A percentile compares a stretch with the other conserved stretches of the same genome.
Conservation (phyloP, 345 rosid genomes). For the Reutealis trisperma region DNA sequence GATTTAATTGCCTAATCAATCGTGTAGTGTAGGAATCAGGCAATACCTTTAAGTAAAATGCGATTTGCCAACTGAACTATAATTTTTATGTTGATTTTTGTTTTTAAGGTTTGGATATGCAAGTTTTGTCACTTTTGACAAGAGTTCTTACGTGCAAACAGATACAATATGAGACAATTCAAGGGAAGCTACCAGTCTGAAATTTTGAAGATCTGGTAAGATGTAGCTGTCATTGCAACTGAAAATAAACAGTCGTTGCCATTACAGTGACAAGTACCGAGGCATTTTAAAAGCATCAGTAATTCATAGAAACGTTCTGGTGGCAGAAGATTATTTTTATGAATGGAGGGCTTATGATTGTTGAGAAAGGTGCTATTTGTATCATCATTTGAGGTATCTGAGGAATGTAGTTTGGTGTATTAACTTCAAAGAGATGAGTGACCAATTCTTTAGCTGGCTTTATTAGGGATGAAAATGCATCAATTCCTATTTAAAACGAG, state of each 20-base stretch:
- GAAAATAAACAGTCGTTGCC: constrained; percentile 8
- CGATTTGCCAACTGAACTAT: not conserved
- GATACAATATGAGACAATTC: constrained; percentile 1
- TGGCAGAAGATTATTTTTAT: not conserved
- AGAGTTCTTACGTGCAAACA: not conserved
- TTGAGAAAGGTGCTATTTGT: not conserved
- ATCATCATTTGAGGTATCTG: not conserved
- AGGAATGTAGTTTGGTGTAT: not conserved
- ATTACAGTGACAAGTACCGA: constrained; percentile 3
- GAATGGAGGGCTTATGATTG: not conserved
- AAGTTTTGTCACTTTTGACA: not conserved
- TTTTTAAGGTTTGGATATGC: not conserved
- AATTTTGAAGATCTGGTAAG: constrained; percentile 1
- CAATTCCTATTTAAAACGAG: not conserved
- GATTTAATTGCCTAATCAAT: too few relatives aligned
- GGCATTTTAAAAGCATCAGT: not conserved
- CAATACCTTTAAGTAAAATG: not conserved
- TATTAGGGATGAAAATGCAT: not conserved
- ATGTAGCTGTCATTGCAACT: not conserved
- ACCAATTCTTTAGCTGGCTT: not conserved
- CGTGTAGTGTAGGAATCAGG: too few relatives aligned
- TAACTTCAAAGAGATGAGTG: not conserved
- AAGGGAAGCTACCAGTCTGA: not conserved
- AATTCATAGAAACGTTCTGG: not conserved
- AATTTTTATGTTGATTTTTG: not conserved